A percentile compares a stretch with the other conserved stretches of the same genome.
These are phyloP conservation scores for Sporisorium exsertum DNA, from an alignment of 1,284 basidiomycete genomes.

Conservation along the genomic window DNA sequence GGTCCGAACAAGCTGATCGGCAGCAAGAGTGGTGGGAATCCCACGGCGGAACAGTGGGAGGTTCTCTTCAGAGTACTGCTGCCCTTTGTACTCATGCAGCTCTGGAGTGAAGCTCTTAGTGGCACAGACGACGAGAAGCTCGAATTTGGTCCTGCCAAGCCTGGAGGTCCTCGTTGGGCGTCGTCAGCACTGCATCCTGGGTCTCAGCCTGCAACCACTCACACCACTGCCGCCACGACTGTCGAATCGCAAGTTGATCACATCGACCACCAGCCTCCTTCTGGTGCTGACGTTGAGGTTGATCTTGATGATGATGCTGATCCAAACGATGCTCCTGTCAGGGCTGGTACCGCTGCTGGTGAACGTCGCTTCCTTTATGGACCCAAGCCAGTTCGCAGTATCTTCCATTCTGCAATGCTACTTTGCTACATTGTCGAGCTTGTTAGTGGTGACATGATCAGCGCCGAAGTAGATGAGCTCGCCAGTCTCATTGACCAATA, in stretches of 20 bases:
- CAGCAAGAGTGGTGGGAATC: not conserved
- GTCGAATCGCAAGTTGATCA: too few relatives aligned
- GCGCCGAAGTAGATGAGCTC: not conserved
- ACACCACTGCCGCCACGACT: not conserved
- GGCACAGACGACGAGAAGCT: not conserved
- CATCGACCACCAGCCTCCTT: too few relatives aligned
- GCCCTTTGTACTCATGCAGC: constrained; percentile 3
- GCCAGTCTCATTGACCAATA: not conserved
- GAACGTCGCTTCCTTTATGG: not conserved
- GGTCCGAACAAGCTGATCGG: not conserved
- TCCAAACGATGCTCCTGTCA: too few relatives aligned
- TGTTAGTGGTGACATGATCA: not conserved
- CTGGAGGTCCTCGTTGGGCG: too few relatives aligned
- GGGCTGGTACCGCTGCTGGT: too few relatives aligned
- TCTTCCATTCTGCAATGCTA: constrained; percentile 3
- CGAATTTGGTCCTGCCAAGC: not conserved
- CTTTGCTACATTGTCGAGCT: constrained; percentile 4
- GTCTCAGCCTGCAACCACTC: not conserved
- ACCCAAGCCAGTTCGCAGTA: not conserved
- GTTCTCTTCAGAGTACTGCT: not conserved
- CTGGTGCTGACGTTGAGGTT: too few relatives aligned
- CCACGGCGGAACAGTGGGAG: not conserved
- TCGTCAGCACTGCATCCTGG: not conserved
- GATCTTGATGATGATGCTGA: too few relatives aligned
- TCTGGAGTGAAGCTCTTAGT: constrained; percentile 2